phyloP scores from a whole-genome alignment of 2,329 filamentous ascomycete species.

The Pochonia chlamydosporia region DNA sequence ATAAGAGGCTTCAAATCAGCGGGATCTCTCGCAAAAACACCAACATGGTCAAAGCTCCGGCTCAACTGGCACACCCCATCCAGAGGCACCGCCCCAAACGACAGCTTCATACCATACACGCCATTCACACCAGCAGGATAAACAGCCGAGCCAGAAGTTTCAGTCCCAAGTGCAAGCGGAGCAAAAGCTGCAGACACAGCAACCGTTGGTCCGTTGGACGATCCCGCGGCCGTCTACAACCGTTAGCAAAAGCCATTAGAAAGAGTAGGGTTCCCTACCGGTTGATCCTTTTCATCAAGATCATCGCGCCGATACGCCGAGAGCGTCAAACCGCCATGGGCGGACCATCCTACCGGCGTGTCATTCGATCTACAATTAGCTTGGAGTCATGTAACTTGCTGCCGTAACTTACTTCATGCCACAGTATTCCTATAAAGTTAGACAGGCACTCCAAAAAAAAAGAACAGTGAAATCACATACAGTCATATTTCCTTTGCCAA shows the following conservation, averaged over 20 bases:
- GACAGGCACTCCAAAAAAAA: too few species aligned
- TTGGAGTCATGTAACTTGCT: too few species aligned
- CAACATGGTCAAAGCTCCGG: background rate
- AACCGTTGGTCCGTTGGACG: background rate
- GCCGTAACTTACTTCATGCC: background rate
- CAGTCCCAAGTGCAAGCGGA: background rate
- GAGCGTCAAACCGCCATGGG: background rate
- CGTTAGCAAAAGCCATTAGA: background rate
- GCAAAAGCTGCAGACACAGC: background rate
- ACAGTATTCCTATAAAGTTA: background rate
- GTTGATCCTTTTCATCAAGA: background rate
- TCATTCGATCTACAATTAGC: background rate
- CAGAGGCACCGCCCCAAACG: background rate
- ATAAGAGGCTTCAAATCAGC: background rate
- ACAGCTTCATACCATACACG: background rate
- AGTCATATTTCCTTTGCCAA: conserved; percentile 1
- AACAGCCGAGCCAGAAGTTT: background rate
- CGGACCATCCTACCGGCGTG: background rate
- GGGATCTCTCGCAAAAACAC: background rate
- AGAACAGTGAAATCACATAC: background rate
- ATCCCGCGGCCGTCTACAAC: background rate
- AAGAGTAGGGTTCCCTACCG: too few species aligned
- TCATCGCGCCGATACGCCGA: background rate
- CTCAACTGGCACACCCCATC: background rate
- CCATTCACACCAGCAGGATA: background rate